phyloP scores from a whole-genome alignment of 352 stramenopile species.

The Blastocystis sp. region DNA sequence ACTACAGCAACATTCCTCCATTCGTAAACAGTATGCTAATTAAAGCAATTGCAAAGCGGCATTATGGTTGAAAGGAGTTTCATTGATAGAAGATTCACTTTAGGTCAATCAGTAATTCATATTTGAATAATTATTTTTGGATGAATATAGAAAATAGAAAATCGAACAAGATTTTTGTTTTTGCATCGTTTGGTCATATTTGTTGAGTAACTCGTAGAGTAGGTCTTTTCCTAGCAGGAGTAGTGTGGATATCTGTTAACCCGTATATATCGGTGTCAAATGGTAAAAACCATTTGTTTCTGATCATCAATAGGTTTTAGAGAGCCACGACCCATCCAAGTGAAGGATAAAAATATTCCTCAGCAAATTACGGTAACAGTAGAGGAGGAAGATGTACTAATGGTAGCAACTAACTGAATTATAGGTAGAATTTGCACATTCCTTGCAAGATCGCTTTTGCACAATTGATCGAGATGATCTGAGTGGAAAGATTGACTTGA shows the following conservation, averaged over 20 bases:
- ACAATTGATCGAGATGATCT: conserved; percentile 11
- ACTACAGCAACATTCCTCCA: background rate
- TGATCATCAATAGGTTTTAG: background rate
- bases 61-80: background rate
- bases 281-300: background rate
- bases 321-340: background rate
- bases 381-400: background rate
- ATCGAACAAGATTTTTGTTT: background rate
- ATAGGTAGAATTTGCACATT: background rate
- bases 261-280: conserved; percentile 1
- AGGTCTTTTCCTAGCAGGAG: background rate
- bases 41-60: background rate
- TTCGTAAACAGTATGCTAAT: background rate
- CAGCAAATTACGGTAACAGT: background rate
- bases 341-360: conserved; percentile 23
- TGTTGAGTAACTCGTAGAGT: background rate
- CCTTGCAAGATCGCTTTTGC: conserved; percentile 2
- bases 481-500: background rate
- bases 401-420: background rate
- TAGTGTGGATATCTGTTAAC: background rate
- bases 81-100: conserved; percentile 2
- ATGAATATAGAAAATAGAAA: background rate
- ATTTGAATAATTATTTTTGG: background rate
- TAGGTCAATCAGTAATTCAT: background rate
- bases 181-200: background rate